A percentile compares a stretch with the other conserved stretches of the same genome.
These are phyloP conservation scores for Mycena albidolilacea DNA, from an alignment of 768 basidiomycete species.

Conservation along the genomic window DNA sequence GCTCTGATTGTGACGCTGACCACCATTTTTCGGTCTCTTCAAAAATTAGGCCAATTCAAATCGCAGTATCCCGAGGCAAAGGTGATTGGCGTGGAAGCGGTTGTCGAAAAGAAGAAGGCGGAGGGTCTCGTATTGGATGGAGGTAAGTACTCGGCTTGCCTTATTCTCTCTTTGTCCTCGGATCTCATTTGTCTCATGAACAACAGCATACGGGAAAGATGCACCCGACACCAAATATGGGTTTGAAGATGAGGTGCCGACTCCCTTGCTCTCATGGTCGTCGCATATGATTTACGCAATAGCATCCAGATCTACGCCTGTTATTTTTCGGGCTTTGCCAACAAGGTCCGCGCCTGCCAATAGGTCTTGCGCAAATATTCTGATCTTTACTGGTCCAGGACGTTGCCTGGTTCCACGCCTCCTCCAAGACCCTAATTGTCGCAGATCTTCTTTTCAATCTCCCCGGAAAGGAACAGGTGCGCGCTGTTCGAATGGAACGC, in stretches of 20 bases:
- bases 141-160: constrained; percentile 55
- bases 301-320: constrained; percentile 64
- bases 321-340: too few species aligned
- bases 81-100: constrained; percentile 76
- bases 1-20: neutral
- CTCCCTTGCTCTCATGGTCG: neutral
- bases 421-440: constrained; percentile 80
- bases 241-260: constrained; percentile 75
- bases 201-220: constrained; percentile 72
- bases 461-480: constrained; percentile 81
- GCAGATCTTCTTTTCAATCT: constrained; percentile 91
- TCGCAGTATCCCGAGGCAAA: constrained; percentile 80
- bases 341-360: constrained; percentile 44
- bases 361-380: neutral
- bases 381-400: constrained; percentile 58
- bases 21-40: neutral
- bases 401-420: constrained; percentile 83
- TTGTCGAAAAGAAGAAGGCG: constrained; percentile 65
- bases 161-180: neutral
- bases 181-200: constrained; percentile 5
- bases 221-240: constrained; percentile 78
- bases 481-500: constrained; percentile 7
- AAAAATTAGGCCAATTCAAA: constrained; percentile 69
- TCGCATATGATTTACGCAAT: constrained; percentile 2
- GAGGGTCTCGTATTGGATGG: constrained; percentile 74